phyloP scores from a whole-genome alignment of 2,329 filamentous ascomycete genomes.

The Chrysosphaeria jannelii region DNA sequence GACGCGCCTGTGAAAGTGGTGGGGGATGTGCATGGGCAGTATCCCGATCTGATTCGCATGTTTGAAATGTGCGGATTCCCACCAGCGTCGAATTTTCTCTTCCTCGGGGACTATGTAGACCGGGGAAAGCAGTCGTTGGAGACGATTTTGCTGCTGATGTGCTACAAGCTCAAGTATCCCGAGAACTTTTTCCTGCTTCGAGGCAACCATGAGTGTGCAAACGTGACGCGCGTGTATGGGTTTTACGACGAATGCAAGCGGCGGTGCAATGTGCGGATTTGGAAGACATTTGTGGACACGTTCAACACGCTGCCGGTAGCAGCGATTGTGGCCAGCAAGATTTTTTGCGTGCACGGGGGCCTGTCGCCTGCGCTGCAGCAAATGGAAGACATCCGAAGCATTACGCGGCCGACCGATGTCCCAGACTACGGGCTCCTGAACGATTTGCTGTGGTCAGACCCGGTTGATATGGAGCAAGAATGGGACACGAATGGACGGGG shows the following conservation, averaged over 20 bases:
- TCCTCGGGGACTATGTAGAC: constrained; percentile 96
- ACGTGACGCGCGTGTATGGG: constrained; percentile 95
- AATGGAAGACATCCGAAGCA: constrained; percentile 97
- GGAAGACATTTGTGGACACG: constrained; percentile 98
- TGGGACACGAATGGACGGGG: constrained; percentile 96
- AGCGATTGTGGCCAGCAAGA: constrained; percentile 98
- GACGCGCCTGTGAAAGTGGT: constrained; percentile 94
- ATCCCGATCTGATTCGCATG: constrained; percentile 82
- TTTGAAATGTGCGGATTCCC: constrained; percentile 98
- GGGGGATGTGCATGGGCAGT: constrained; percentile 87
- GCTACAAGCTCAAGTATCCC: constrained; percentile 99
- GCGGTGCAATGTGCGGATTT: constrained; percentile 96
- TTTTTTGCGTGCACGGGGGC: constrained; percentile 98
- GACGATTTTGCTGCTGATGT: constrained; percentile 85
- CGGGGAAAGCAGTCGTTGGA: constrained; percentile 97
- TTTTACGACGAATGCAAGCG: constrained; percentile 99
- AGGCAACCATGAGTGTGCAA: constrained; percentile 96
- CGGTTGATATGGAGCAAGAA: constrained; percentile 89
- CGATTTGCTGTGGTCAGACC: constrained; percentile 94
- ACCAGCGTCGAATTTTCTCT: constrained; percentile 71
- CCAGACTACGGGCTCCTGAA: constrained; percentile 92
- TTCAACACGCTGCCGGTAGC: constrained; percentile 98
- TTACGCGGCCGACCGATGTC: constrained; percentile 97
- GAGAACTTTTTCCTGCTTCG: constrained; percentile 99
- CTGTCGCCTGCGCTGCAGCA: constrained; percentile 92